Conservation (phyloP, 768 basidiomycete genomes). For the Serendipita indica region DNA sequence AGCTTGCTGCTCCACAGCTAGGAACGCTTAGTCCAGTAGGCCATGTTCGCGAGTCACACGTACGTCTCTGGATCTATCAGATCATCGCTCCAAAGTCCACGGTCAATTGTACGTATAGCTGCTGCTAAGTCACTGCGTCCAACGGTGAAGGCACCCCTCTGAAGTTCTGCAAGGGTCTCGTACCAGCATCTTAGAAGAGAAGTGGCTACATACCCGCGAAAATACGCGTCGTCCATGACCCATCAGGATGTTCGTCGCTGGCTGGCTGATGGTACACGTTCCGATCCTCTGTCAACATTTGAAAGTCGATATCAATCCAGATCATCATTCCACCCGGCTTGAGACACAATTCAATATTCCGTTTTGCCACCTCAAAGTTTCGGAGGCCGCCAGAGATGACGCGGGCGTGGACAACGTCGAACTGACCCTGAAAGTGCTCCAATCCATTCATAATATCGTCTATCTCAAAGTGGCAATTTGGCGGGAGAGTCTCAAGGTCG, state of each 20-base stretch:
- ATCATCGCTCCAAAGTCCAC: not conserved
- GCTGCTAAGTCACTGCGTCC: not conserved
- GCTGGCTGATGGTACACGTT: not conserved
- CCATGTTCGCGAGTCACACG: not conserved
- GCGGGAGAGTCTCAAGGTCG: not conserved
- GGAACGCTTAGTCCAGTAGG: not conserved
- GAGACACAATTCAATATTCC: not conserved
- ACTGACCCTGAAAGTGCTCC: conserved; percentile 4
- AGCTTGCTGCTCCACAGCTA: not conserved
- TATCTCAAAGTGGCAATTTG: conserved; percentile 11
- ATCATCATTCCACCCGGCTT: conserved; percentile 3
- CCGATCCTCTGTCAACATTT: not conserved
- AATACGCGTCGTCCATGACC: not conserved
- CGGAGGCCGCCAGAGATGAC: not conserved
- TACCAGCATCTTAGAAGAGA: not conserved
- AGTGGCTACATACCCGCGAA: not conserved
- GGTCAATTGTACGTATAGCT: not conserved
- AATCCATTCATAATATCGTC: conserved; percentile 10
- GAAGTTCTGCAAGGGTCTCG: not conserved
- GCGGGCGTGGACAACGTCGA: conserved; percentile 11
- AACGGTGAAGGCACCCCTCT: not conserved
- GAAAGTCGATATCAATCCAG: not conserved
- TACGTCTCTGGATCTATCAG: not conserved
- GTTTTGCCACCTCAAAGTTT: not conserved
- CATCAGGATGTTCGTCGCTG: not conserved